Evolutionary conservation across 2,329 filamentous ascomycete species (phyloP), one percentile per base, ranked within the genome.

Genomic region (Hymenoscyphus salicellus): DNA sequence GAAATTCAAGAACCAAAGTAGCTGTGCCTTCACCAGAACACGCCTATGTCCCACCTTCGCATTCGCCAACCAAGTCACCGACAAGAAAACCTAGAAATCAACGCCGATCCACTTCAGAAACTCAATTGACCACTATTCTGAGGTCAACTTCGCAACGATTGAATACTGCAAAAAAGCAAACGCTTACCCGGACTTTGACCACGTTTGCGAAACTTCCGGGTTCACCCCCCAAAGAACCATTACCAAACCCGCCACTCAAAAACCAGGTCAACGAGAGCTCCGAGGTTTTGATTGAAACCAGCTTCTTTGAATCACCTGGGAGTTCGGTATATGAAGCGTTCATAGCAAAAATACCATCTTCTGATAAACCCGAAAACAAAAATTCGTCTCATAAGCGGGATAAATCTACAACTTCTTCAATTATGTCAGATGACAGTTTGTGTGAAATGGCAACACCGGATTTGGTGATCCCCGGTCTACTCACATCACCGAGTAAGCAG

Each of bases 101-200:
- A 20, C 61, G 65, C n/a, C 63, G 68, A 17, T 70, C 71, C 8
- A 66, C 60, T 17, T 70, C 71, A 1, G 71, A 70, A 26, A 69
- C 63, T 10, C 68, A 73, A 14, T 56, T 73, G 5, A 68, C 71
- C n/a, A 66, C 68, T 14, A 71, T 73, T 26, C 41, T 73, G 5
- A 61, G 68, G 55, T 73, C 72, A 11, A 72, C 70, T 17, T 73
- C 72, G 1, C 67, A 73, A 55, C 65, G 71, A 14, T 28, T 72
- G n/a, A 71, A 69, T 41, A 58, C 64, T 26, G 57, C 64, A 16
- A 63, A 68, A 32, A 65, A 68, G 38, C 58, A 63, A 2, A 70
- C 71, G 5, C 43, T 72, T 23, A 70, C 70, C 1, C 59, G 70
- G n/a, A 69, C 69, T 30, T 61, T 69, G 63, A 70, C 64, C 41